Base-by-base conservation (phyloP, 2,329 filamentous ascomycete species). In the Zalaria obscura region DNA sequence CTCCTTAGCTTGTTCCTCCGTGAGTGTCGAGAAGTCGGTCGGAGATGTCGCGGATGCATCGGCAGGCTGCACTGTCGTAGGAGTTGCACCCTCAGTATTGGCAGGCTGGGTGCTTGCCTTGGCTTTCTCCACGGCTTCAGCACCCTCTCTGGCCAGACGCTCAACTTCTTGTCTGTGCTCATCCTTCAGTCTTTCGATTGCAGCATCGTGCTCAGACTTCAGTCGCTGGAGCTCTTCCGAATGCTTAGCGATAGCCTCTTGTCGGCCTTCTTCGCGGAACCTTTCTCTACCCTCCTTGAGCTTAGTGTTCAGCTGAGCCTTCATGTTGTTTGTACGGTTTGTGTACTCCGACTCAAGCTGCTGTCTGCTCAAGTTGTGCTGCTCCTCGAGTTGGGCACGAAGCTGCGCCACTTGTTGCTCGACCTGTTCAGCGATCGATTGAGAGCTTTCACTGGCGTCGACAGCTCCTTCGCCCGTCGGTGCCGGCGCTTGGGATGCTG, bases 321-420 rank as follows among this genome's bases (percentile, higher is more conserved):
- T 81, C 79, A 85, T 82, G 55, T 73, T 74, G 35, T 83, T 75
- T 1, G 77, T 78, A 36, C 78, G 72, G 40, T 71, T 66, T 52
- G 72, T 65, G 43, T 68, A 53, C 40, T 67, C 62, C 26, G 65
- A 58, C 40, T 75, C 69, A 28, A 69, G 58, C 39, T 72, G 64
- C 5, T 61, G 54, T 42, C 57, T 55, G 18, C 64, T 54, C 7
- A 61, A 52, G 26, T 52, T 47, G 36, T 61, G 55, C 44, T 60
- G 58, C 35, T 51, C 42, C 31, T 67, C 58, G 37, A 64, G 50
- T 28, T 63, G 56, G 1, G 52, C 53, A 18, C 58, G 59, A 25
- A 63, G 50, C 26, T 52, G 47, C 10, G 54, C 55, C 11, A 67
- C 55, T 40, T 69, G 62, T 35, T 67, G 62, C 39, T 56, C 49